These are phyloP conservation scores for Massariosphaeria phaeospora DNA, from an alignment of 495 filamentous ascomycete genomes.

Conservation along the genomic window DNA sequence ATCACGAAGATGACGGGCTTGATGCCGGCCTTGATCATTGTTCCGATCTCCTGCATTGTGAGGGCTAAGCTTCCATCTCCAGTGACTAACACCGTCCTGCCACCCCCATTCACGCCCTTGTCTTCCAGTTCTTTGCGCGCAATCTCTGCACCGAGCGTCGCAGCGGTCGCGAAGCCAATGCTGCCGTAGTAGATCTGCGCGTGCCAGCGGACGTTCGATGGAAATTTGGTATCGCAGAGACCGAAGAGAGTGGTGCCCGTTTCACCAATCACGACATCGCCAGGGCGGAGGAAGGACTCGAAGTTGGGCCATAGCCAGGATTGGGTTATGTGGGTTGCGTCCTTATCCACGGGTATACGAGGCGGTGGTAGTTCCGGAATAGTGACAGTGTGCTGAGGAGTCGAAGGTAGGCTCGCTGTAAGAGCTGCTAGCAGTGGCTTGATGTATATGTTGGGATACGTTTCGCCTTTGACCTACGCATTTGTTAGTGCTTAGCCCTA, in stretches of 20 bases:
- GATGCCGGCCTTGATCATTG: slow-evolving; percentile 37
- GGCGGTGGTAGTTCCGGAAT: slow-evolving; percentile 23
- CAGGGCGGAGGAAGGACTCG: slow-evolving; percentile 30
- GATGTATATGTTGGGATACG: slow-evolving; percentile 32
- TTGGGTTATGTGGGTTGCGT: slow-evolving; percentile 38
- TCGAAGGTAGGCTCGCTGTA: slow-evolving; percentile 6
- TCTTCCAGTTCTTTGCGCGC: slow-evolving; percentile 26
- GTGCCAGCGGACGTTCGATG: slow-evolving; percentile 28
- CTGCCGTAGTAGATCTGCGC: slow-evolving; percentile 41
- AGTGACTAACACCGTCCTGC: slow-evolving; percentile 37
- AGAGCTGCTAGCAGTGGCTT: slow-evolving; percentile 35
- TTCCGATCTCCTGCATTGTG: slow-evolving; percentile 42
- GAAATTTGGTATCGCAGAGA: slow-evolving; percentile 27
- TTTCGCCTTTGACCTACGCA: slow-evolving; percentile 27
- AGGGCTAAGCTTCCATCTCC: slow-evolving; percentile 42
- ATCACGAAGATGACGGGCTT: slow-evolving; percentile 36
- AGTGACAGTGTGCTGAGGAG: slow-evolving; percentile 16
- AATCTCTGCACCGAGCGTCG: slow-evolving; percentile 38
- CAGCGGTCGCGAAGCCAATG: slow-evolving; percentile 40
- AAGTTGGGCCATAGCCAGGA: slow-evolving; percentile 39
- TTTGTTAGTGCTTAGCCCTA: slow-evolving; percentile 3
- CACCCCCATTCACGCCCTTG: not conserved
- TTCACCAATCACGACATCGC: slow-evolving; percentile 40
- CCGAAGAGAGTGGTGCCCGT: slow-evolving; percentile 41
- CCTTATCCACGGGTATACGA: slow-evolving; percentile 22